Base-by-base conservation (phyloP, 495 filamentous ascomycete genomes). In the Aspergillus steynii region DNA sequence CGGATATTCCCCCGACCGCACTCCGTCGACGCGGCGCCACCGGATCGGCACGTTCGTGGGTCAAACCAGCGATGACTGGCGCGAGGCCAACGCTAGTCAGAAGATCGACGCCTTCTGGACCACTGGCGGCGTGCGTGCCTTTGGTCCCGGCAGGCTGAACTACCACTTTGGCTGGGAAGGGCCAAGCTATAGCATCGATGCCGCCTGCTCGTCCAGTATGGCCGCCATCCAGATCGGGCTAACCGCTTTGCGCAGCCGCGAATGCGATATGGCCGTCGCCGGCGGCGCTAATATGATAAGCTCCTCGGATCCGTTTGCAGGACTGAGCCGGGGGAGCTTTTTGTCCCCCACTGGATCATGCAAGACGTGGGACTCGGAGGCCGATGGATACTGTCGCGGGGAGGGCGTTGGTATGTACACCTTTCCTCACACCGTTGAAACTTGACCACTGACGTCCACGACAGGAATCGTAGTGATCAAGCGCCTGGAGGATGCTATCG, bases 91-190 rank as follows among this genome's bases (percentile, higher is more conserved):
- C 48, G 50, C 59, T 12, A 51, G 26, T 0, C 71, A 72, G 59
- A 58, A 71, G 5, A 66, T 72, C 45, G 63, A 55, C 15, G 67
- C 66, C 20, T 74, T 72, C 47, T 60, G 29, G 26, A 59, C 74
- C 14, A 52, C 69, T 7, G 74, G 74, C 3, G 65, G 61, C 3
- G 26, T 50, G 10, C 64, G 74, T n/a, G 71, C 71, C 0, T 77
- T 77, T 64, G 75, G 34, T 6, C 37, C 56, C 27, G 68, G 68
- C 1, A 77, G 74, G 85, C 64, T 89, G 81, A 82, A 80, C 56
- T 86, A 85, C 68, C 84, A 85, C 68, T 89, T 92, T 65, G 87
- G 87, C 52, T 91, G 91, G 64, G 81, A 78, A 42, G 90, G 90
- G 0, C 89, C 90, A 0, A 90, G 85, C 57, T 82, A 85, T 71